Evolutionary conservation across 805 yeast genomes (phyloP).

Genomic region (Vanderwaltozyma polyspora): DNA sequence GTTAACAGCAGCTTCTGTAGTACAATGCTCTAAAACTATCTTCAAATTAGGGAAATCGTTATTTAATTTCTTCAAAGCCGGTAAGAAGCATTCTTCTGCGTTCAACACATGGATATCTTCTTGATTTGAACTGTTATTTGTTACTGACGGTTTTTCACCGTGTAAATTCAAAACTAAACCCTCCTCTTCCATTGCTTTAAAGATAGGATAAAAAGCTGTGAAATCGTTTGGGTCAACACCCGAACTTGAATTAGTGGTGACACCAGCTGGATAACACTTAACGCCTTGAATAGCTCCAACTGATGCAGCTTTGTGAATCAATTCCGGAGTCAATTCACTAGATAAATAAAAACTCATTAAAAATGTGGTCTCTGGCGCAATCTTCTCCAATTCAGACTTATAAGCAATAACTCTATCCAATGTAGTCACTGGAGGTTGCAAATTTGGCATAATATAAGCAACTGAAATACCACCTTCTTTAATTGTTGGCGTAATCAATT

Average conservation of each 20-base stretch:
- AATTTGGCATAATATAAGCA: constrained; percentile 93
- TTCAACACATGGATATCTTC: constrained; percentile 79
- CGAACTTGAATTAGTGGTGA: constrained; percentile 86
- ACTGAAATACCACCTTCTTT: constrained; percentile 83
- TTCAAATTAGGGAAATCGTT: constrained; percentile 73
- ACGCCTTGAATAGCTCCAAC: constrained; percentile 68
- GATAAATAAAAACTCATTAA: constrained; percentile 83
- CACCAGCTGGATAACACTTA: constrained; percentile 98
- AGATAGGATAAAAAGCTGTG: constrained; percentile 76
- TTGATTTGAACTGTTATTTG: constrained; percentile 31
- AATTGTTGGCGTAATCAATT: constrained; percentile 80
- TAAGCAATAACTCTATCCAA: constrained; percentile 62
- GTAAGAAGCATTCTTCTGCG: constrained; percentile 88
- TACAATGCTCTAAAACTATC: constrained; percentile 89
- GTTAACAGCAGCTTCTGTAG: constrained; percentile 79
- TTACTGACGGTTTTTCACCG: constrained; percentile 82
- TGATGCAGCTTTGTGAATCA: constrained; percentile 67
- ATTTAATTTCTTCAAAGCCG: constrained; percentile 74
- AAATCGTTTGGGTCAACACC: constrained; percentile 95
- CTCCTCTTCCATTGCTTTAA: constrained; percentile 75
- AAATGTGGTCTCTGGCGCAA: constrained; percentile 77
- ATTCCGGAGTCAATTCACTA: constrained; percentile 72
- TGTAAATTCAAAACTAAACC: constrained; percentile 76
- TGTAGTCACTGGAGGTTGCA: constrained; percentile 83
- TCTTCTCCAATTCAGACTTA: constrained; percentile 45